Conservation (phyloP, 1,284 basidiomycete genomes). For the Leccinum pachyderme region DNA sequence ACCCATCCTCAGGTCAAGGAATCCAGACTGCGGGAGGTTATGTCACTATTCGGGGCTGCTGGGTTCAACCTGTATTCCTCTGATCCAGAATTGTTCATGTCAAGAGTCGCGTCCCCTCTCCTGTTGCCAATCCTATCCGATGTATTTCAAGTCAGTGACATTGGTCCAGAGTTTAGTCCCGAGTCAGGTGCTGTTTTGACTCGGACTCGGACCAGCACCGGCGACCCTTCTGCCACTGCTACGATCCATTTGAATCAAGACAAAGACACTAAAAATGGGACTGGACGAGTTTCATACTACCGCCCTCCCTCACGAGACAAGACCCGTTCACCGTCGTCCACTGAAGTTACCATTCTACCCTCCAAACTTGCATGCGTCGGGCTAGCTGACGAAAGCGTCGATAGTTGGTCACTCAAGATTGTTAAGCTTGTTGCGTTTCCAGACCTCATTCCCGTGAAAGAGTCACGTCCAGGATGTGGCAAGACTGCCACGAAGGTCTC, state of each 20-base stretch:
- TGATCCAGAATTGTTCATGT: conserved; percentile 43
- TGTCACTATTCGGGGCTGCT: conserved; percentile 55
- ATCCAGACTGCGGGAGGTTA: conserved; percentile 58
- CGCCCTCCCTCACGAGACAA: conserved; percentile 30
- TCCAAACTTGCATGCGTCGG: conserved; percentile 59
- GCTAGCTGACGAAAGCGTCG: conserved; percentile 58
- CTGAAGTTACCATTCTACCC: conserved; percentile 48
- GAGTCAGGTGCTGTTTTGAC: conserved; percentile 45
- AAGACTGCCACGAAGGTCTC: conserved; percentile 6
- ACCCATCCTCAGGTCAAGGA: conserved; percentile 55
- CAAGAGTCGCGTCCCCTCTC: conserved; percentile 37
- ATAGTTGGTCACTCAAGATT: conserved; percentile 71
- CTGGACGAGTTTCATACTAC: conserved; percentile 8
- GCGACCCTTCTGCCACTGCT: conserved; percentile 33
- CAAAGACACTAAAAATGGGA: conserved; percentile 7
- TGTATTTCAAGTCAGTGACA: conserved; percentile 39
- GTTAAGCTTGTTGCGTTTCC: conserved; percentile 73
- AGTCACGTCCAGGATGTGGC: conserved; percentile 6
- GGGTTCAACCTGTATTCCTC: conserved; percentile 71
- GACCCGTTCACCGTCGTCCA: conserved; percentile 46
- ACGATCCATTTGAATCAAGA: conserved; percentile 17
- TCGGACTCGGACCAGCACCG: conserved; percentile 40
- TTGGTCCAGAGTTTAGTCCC: conserved; percentile 36
- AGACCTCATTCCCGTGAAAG: conserved; percentile 51
- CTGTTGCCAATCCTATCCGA: conserved; percentile 36